A percentile compares a stretch with the other conserved stretches of the same genome.
phyloP scores from a whole-genome alignment of 306 rosid species.

The Pyrus bretschneideri region DNA sequence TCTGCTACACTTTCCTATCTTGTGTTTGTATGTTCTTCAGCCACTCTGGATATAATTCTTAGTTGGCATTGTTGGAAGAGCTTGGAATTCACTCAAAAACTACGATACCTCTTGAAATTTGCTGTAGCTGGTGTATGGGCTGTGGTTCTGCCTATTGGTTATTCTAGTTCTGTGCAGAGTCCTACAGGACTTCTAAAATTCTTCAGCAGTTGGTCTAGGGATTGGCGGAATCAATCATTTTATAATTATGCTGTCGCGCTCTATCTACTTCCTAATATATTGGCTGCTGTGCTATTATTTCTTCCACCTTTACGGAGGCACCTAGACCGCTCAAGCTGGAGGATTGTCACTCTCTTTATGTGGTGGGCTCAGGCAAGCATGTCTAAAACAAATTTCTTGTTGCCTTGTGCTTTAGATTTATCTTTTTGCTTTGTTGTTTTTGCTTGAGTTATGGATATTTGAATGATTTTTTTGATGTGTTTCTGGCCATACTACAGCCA shows the following conservation, averaged over 20 bases:
- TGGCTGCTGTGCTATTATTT: conserved; percentile 69
- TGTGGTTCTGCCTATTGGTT: conserved; percentile 75
- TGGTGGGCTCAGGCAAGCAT: conserved; percentile 98
- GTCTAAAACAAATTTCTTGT: conserved; percentile 5
- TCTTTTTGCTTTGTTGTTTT: neutral
- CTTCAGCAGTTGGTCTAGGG: conserved; percentile 77
- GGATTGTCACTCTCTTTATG: conserved; percentile 60
- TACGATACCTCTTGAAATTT: conserved; percentile 80
- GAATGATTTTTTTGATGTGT: conserved; percentile 6
- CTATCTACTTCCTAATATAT: conserved; percentile 70
- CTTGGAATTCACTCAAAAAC: conserved; percentile 74
- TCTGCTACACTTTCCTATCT: neutral
- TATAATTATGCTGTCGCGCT: conserved; percentile 61
- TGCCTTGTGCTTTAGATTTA: neutral
- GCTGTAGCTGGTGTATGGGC: conserved; percentile 79
- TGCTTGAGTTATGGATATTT: neutral
- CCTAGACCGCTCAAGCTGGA: conserved; percentile 72
- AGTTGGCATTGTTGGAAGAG: conserved; percentile 80
- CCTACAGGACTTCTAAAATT: conserved; percentile 69
- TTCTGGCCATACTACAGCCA: conserved; percentile 62
- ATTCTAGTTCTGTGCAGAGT: conserved; percentile 64
- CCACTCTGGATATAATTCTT: conserved; percentile 69
- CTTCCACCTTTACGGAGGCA: conserved; percentile 74
- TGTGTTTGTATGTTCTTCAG: conserved; percentile 46
- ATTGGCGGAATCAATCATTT: conserved; percentile 63